Evolutionary conservation across 768 basidiomycete species (phyloP), one percentile per base, ranked within the genome.

Genomic region (Termitomyces sp.): DNA sequence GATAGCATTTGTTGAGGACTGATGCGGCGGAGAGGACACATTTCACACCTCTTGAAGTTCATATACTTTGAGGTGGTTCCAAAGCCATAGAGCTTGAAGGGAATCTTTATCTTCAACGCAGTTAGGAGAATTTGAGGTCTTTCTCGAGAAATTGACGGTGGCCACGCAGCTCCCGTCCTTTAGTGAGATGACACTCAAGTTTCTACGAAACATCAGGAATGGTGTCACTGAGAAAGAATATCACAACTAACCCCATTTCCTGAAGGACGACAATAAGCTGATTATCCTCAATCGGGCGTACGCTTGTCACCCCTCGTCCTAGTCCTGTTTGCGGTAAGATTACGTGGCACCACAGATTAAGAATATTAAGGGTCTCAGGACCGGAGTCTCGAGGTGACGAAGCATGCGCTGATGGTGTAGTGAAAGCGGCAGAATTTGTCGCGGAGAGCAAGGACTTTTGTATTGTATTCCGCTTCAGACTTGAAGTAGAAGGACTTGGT

Each of bases 201-300:
- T 71, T 13, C 90, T 91, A 61, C 11, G 46, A 60, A n/a, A 56
- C 32, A 13, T 22, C 56, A 55, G 63, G 57, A 63, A 48, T 58
- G 55, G 36, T 40, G 61, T 46, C n/a, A 49, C 50, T 32, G 7
- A 33, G 50, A n/a, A 57, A 8, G 39, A 7, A 12, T 36, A 24
- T 20, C n/a, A 44, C 9, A 39, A 70, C 78, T 68, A 68, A 91
- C 91, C 91, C 92, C 45, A 82, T 79, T 65, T 84, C 79, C 55
- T 88, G 87, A 44, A 93, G 71, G 24, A 82, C 82, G 1, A 82
- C 74, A 32, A 90, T 59, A 51, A 82, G 70, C 11, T 73, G 62
- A 13, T 75, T 73, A 28, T 75, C 72, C n/a, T 79, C 74, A 13
- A 87, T 71, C 11, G 81, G 55, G 9, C 78, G 69, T 36, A 91